These are phyloP conservation scores for Kluyveromyces wickerhamii DNA, from an alignment of 805 yeast species.

Conservation along the genomic window DNA sequence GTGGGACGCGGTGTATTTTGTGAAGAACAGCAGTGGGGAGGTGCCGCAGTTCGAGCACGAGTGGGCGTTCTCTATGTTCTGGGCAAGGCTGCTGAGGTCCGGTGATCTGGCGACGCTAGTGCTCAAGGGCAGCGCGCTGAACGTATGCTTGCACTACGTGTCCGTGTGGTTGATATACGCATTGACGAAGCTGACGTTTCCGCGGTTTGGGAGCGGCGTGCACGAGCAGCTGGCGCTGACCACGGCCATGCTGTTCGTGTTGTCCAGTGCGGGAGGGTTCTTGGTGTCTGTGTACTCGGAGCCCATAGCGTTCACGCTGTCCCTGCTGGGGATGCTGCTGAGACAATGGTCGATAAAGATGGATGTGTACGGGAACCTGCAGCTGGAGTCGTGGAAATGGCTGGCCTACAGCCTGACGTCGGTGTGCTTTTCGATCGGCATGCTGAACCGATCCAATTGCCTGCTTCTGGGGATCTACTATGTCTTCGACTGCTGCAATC, in stretches of 20 bases:
- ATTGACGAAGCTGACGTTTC: slow-evolving; percentile 37
- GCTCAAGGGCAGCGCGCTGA: slow-evolving; percentile 41
- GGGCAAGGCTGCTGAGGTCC: slow-evolving; percentile 47
- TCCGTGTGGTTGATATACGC: slow-evolving; percentile 42
- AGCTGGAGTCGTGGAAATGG: slow-evolving; percentile 11
- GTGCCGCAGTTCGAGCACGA: slow-evolving; percentile 71
- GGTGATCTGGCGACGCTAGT: slow-evolving; percentile 35
- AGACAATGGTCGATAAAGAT: slow-evolving; percentile 33
- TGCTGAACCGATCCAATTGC: slow-evolving; percentile 68
- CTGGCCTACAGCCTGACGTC: slow-evolving; percentile 17
- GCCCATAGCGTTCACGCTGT: slow-evolving; percentile 52
- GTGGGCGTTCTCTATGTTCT: slow-evolving; percentile 75
- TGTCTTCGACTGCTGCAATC: slow-evolving; percentile 43
- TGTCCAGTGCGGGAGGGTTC: slow-evolving; percentile 80
- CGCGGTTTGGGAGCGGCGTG: slow-evolving; percentile 11
- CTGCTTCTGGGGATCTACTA: slow-evolving; percentile 63
- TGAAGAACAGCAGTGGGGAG: slow-evolving; percentile 41
- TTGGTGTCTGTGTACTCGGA: slow-evolving; percentile 71
- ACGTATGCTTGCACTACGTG: slow-evolving; percentile 45
- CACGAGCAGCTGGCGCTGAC: slow-evolving; percentile 24
- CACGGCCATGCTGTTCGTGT: slow-evolving; percentile 40
- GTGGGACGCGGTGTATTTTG: slow-evolving; percentile 85
- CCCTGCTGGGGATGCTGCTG: slow-evolving; percentile 48
- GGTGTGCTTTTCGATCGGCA: slow-evolving; percentile 44
- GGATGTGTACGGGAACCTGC: slow-evolving; percentile 12